Evolutionary conservation across 352 stramenopile species (phyloP).

Genomic region (Pythium brachiatum): DNA sequence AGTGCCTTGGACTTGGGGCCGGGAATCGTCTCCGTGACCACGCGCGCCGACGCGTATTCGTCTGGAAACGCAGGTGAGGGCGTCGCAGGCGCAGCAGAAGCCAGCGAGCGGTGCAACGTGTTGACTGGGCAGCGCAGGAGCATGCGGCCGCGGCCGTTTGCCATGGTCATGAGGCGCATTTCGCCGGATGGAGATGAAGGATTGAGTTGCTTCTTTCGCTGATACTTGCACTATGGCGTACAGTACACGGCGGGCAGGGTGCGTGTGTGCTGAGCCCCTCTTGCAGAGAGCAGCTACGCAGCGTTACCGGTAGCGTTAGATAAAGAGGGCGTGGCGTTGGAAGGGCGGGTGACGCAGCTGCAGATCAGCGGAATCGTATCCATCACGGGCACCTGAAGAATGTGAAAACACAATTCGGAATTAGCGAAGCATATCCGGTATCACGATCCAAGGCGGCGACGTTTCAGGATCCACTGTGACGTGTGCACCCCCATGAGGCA

Average conservation of each 20-base stretch:
- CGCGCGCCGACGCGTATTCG: constrained; percentile 47
- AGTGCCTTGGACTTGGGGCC: constrained; percentile 66
- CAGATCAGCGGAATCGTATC: constrained; percentile 1
- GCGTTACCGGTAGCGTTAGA: no score
- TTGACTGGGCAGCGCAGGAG: neutral
- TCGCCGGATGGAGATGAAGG: neutral
- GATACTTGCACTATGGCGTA: neutral
- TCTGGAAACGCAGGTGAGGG: constrained; percentile 57
- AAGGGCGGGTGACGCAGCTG: neutral
- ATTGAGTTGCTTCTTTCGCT: neutral
- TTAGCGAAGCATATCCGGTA: constrained; percentile 1
- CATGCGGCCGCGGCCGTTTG: neutral
- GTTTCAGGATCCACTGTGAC: constrained; percentile 5
- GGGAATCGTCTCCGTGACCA: constrained; percentile 56
- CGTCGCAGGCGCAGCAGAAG: constrained; percentile 31
- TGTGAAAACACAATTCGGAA: constrained; percentile 18
- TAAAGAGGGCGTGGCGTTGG: neutral
- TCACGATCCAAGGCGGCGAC: neutral
- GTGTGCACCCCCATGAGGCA: constrained; percentile 5
- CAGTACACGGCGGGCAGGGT: neutral
- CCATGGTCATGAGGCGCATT: neutral
- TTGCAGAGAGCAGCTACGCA: neutral
- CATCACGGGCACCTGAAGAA: constrained; percentile 11
- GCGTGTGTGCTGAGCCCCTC: neutral
- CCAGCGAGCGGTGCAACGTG: neutral